Evolutionary conservation across 2,329 filamentous ascomycete species (phyloP), one percentile per base, ranked within the genome.

Genomic region (Venturia oleaginea): DNA sequence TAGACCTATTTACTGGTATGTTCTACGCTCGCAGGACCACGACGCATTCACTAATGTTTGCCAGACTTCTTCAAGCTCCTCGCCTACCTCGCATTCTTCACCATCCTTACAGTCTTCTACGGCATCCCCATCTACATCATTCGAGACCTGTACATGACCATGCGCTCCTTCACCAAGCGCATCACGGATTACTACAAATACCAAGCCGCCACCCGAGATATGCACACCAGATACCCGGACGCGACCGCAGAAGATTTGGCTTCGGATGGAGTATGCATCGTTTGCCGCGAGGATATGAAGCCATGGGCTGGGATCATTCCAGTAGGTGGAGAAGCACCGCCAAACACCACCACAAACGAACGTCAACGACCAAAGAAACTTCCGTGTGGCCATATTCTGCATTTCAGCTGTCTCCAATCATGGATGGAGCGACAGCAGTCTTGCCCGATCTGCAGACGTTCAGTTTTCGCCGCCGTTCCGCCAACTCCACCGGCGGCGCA

Each of bases 381-480:
- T 11, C 94, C 94, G 0, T 99, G 94, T 75, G 92, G 93, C 4
- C 94, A 99, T 72, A 94, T 97, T 46, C 78, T 99, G 46, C 94
- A 99, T 75, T 89, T 97, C 68, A 89, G 92, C 59, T 99, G 94
- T 74, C 84, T 99, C 65, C 91, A 94, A 76, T 96, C 92, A 74
- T 99, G 94, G 94, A 83, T 99, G 34, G 94, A 99, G 79, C 84
- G 94, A 68, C 94, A 99, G 75, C 94, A 99, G 77, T 92, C 96
- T 40, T 99, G 94, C 73, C 94, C 94, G 7, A 99, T 92, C 2
- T 99, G 94, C 74, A 86, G 94, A 69, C 85, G 90, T 61, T 87
- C 93, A 19, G 94, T 96, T 19, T 62, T 65, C 38, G 32, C 54
- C 38, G 32, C 54, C 19, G 37, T 54, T 32, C n/a, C 34, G 24